A percentile compares a stretch with the other conserved stretches of the same genome.
These are phyloP conservation scores for Aspergillus saccharolyticus DNA, from an alignment of 495 filamentous ascomycete genomes.

Conservation along the genomic window DNA sequence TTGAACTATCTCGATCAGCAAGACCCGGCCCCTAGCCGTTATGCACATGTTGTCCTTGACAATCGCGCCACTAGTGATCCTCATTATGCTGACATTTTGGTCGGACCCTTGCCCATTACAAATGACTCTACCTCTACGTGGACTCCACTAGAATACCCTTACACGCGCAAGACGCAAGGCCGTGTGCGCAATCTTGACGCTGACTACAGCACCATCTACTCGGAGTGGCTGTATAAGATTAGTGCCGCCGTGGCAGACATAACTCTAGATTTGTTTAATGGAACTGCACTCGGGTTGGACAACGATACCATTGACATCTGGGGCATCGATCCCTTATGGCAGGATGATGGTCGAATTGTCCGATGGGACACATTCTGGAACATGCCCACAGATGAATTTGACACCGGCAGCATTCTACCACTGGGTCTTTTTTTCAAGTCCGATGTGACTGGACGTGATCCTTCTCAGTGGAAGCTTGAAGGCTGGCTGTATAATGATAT, in stretches of 20 bases:
- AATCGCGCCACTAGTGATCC: conserved; percentile 13
- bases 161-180: conserved; percentile 13
- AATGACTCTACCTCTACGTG: conserved; percentile 2
- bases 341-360: conserved; percentile 14
- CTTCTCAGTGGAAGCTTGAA: conserved; percentile 15
- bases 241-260: conserved; percentile 14
- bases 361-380: conserved; percentile 19
- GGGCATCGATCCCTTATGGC: conserved; percentile 17
- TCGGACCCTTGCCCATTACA: conserved; percentile 12
- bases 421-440: conserved; percentile 16
- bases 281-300: conserved; percentile 13
- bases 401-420: conserved; percentile 10
- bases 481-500: conserved; percentile 19
- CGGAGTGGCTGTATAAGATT: conserved; percentile 16
- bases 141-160: conserved; percentile 12
- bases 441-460: conserved; percentile 16
- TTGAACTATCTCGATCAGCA: conserved; percentile 9
- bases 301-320: conserved; percentile 12
- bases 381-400: conserved; percentile 10
- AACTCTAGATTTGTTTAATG: conserved; percentile 14
- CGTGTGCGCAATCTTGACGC: conserved; percentile 16
- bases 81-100: conserved; percentile 13
- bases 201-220: conserved; percentile 11
- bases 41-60: conserved; percentile 14
- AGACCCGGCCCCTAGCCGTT: not conserved